Evolutionary conservation across 805 yeast genomes (phyloP), one percentile per base, ranked within the genome.

Genomic region (Nakazawaea siamensis): DNA sequence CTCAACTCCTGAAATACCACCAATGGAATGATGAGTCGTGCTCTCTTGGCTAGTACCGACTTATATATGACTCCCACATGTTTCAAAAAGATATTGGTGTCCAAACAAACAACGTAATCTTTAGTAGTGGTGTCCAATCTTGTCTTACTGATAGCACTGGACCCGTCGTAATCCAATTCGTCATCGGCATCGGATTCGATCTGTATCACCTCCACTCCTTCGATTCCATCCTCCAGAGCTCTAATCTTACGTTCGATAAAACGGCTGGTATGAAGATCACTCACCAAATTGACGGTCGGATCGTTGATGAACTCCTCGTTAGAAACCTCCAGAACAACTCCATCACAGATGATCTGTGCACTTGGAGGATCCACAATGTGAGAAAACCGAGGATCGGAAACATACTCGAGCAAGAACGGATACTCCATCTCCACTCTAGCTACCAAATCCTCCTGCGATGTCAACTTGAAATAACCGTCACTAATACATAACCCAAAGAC

Each of bases 21-120:
- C 39, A 82, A 59, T 27, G 92, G 88, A 4, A 81, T 73, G 45
- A 76, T 70, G 17, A 77, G 59, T 42, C 67, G 73, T 40, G 82
- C 65, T 3, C 80, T 69, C 11, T 65, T 67, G 43, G 72, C 70
- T 21, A 78, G 64, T 10, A 80, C 69, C 45, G 84, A 73, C 51
- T 82, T 82, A 57, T 68, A 82, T 15, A 82, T 63, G 41, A 80
- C 67, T 2, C 90, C 94, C 52, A 87, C 80, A 48, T 80, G 88
- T 47, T 81, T 79, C 43, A 82, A 58, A 88, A 90, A 82, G 38
- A 80, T 73, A 43, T 83, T 81, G 2, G 92, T 81, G 54, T 82
- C 94, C 38, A 82, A 60, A 1, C 84, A 71, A 36, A 80, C 65
- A 46, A 65, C 66, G 0, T 15, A 18, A 11, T 37, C 7, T 18